A percentile compares a stretch with the other conserved stretches of the same genome.
Conservation (phyloP, 2,329 filamentous ascomycete species). For the Elsinoe arachidis region DNA sequence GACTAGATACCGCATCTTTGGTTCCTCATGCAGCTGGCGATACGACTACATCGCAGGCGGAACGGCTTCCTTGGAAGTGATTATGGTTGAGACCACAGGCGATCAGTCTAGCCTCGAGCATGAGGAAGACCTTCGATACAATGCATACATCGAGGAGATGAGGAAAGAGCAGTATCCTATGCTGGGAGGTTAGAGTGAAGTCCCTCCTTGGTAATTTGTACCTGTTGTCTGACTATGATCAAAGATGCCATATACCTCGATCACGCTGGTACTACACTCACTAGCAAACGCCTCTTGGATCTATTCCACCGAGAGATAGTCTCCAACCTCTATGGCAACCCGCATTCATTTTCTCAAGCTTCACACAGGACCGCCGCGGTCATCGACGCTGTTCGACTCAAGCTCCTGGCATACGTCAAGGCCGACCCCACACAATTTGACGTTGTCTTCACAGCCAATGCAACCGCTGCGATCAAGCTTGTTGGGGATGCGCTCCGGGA, state of each 20-base stretch:
- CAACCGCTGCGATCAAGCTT: constrained; percentile 83
- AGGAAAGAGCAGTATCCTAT: constrained; percentile 41
- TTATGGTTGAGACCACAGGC: neutral
- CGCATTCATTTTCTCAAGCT: constrained; percentile 75
- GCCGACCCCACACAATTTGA: constrained; percentile 78
- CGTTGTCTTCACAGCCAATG: constrained; percentile 84
- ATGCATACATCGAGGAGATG: constrained; percentile 40
- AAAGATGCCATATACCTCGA: constrained; percentile 58
- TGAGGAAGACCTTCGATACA: constrained; percentile 23
- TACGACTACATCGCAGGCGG: neutral
- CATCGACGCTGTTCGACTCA: constrained; percentile 67
- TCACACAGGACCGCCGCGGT: constrained; percentile 61
- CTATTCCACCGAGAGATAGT: constrained; percentile 70
- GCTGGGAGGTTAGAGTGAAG: constrained; percentile 16
- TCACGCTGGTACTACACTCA: constrained; percentile 73
- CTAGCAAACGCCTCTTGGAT: constrained; percentile 54
- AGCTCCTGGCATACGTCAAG: constrained; percentile 68
- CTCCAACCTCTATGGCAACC: constrained; percentile 75
- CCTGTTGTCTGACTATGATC: neutral
- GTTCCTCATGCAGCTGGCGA: neutral
- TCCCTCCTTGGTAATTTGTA: too few relatives aligned
- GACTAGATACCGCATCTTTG: neutral
- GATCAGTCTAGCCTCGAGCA: constrained; percentile 5
- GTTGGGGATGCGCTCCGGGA: constrained; percentile 70
- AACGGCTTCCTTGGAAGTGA: neutral